A percentile compares a stretch with the other conserved stretches of the same genome.
Conservation (phyloP, 805 yeast species). For the Soucietia sequanensis region DNA sequence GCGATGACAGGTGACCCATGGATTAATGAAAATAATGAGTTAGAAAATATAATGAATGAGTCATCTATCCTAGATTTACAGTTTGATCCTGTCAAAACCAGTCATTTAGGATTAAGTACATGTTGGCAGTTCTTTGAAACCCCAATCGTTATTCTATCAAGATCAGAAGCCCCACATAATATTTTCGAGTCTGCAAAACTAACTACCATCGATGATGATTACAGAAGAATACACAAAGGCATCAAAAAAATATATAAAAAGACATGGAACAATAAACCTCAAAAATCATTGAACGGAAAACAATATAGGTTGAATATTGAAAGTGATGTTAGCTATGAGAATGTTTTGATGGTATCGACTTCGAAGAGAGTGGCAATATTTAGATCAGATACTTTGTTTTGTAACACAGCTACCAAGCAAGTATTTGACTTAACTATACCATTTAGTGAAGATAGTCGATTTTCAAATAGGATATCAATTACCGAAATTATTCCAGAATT, state of each 20-base stretch:
- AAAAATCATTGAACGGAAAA: not conserved
- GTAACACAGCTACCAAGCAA: constrained; percentile 45
- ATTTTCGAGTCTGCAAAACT: constrained; percentile 15
- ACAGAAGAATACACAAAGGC: constrained; percentile 29
- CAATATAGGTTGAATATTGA: not conserved
- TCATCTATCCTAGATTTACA: constrained; percentile 39
- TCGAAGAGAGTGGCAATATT: constrained; percentile 44
- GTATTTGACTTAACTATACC: constrained; percentile 41
- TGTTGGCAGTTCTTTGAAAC: constrained; percentile 34
- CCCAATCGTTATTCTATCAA: constrained; percentile 16
- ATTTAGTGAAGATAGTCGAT: constrained; percentile 32
- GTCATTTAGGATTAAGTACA: constrained; percentile 35
- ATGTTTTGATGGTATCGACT: constrained; percentile 40
- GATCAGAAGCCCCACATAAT: not conserved
- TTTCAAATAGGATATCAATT: constrained; percentile 36
- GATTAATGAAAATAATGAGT: constrained; percentile 28
- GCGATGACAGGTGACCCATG: constrained; percentile 48
- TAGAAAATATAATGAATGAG: constrained; percentile 33
- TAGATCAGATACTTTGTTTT: constrained; percentile 43
- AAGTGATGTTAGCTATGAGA: constrained; percentile 1
- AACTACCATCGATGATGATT: constrained; percentile 32
- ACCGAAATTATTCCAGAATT: constrained; percentile 34
- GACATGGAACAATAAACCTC: not conserved
- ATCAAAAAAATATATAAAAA: constrained; percentile 5
- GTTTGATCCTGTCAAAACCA: constrained; percentile 39